phyloP scores from a whole-genome alignment of 768 basidiomycete genomes.

The Auriscalpium microsporum region DNA sequence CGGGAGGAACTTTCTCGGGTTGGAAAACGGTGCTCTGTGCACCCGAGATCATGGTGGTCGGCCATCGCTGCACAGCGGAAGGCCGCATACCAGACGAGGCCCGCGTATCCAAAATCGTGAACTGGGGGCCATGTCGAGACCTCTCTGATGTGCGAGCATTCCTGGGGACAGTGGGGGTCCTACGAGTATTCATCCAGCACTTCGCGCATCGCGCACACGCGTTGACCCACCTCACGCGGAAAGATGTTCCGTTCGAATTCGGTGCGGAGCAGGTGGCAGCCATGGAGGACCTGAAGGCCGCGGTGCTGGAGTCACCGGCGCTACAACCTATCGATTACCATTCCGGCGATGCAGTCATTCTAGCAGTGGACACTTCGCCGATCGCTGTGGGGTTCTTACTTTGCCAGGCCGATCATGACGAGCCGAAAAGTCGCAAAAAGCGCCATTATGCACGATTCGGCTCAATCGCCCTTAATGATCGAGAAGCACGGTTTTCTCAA shows the following conservation, averaged over 20 bases:
- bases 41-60: constrained; percentile 23
- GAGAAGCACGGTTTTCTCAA: constrained; percentile 16
- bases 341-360: constrained; percentile 8
- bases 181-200: constrained; percentile 17
- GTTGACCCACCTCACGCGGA: constrained; percentile 14
- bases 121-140: constrained; percentile 14
- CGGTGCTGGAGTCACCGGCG: not conserved
- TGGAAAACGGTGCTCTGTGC: constrained; percentile 26
- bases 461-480: constrained; percentile 29
- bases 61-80: constrained; percentile 29
- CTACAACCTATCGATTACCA: constrained; percentile 14
- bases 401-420: constrained; percentile 14
- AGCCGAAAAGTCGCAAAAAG: constrained; percentile 7
- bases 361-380: constrained; percentile 20
- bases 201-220: constrained; percentile 16
- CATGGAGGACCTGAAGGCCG: constrained; percentile 15
- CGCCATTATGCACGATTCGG: constrained; percentile 24
- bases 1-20: constrained; percentile 30
- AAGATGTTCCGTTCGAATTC: constrained; percentile 16
- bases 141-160: constrained; percentile 19
- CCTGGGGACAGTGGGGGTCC: constrained; percentile 17
- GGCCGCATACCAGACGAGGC: constrained; percentile 23
- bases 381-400: constrained; percentile 22
- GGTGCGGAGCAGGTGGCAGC: constrained; percentile 5
- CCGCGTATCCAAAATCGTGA: constrained; percentile 19